These are phyloP conservation scores for Mycena belliarum DNA, from an alignment of 768 basidiomycete genomes.

Conservation along the genomic window DNA sequence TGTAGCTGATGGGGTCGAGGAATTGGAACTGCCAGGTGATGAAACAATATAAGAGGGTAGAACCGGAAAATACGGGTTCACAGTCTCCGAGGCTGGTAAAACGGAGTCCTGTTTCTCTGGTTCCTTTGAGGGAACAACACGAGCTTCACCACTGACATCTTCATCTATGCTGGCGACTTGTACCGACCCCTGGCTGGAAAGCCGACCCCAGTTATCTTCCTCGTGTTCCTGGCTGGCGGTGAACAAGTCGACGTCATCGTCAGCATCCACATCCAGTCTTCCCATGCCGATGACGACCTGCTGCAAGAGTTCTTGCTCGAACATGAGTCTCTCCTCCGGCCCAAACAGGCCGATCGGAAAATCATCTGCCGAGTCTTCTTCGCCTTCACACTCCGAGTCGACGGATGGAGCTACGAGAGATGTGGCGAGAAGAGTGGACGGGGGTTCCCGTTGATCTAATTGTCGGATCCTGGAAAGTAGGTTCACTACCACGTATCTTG, in stretches of 20 bases:
- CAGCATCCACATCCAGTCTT: slow-evolving; percentile 51
- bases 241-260: slow-evolving; percentile 37
- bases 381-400: slow-evolving; percentile 30
- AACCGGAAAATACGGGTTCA: slow-evolving; percentile 59
- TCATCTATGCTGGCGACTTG: slow-evolving; percentile 18
- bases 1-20: slow-evolving; percentile 28
- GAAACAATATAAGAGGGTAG: slow-evolving; percentile 28
- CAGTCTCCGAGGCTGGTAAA: slow-evolving; percentile 20
- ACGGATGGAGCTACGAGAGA: not conserved
- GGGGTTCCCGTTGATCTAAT: slow-evolving; percentile 49
- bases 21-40: slow-evolving; percentile 27
- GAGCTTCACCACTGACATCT: slow-evolving; percentile 15
- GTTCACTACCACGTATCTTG: slow-evolving; percentile 77
- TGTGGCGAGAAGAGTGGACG: not conserved
- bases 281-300: slow-evolving; percentile 92
- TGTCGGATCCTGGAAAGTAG: slow-evolving; percentile 70
- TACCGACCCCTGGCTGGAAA: slow-evolving; percentile 19
- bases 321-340: slow-evolving; percentile 54
- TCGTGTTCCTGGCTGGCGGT: slow-evolving; percentile 17
- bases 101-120: slow-evolving; percentile 7
- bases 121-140: slow-evolving; percentile 17
- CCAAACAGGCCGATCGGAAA: slow-evolving; percentile 50
- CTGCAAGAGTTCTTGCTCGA: slow-evolving; percentile 80
- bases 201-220: slow-evolving; percentile 9
- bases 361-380: slow-evolving; percentile 34